Evolutionary conservation across 2,329 filamentous ascomycete genomes (phyloP).

Genomic region (Pseudocercospora macadamiae): DNA sequence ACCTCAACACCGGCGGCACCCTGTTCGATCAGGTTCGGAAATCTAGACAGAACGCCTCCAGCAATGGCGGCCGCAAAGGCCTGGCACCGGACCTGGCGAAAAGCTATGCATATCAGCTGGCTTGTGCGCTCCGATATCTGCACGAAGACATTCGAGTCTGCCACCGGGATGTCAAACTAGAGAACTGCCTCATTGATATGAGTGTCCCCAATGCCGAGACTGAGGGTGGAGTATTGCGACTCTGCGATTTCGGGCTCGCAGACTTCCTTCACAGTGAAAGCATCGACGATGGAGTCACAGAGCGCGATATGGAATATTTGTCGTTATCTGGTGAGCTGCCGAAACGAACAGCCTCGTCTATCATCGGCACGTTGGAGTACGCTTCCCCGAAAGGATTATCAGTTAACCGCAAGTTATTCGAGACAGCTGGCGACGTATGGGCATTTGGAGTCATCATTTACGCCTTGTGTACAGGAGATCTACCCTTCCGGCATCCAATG

Average conservation of each 20-base stretch:
- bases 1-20: slow-evolving; percentile 65
- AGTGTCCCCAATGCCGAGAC: slow-evolving; percentile 50
- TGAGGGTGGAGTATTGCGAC: slow-evolving; percentile 59
- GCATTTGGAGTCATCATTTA: slow-evolving; percentile 67
- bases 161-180: slow-evolving; percentile 70
- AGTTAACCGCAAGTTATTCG: slow-evolving; percentile 46
- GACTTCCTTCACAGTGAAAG: slow-evolving; percentile 64
- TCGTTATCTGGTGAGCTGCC: slow-evolving; percentile 25
- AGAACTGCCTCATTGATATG: slow-evolving; percentile 67
- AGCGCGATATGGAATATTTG: slow-evolving; percentile 17
- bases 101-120: slow-evolving; percentile 65
- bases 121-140: slow-evolving; percentile 66
- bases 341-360: slow-evolving; percentile 40
- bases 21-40: slow-evolving; percentile 65
- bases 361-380: slow-evolving; percentile 64
- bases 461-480: slow-evolving; percentile 61
- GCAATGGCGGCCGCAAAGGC: slow-evolving; percentile 39
- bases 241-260: slow-evolving; percentile 72
- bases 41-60: slow-evolving; percentile 45
- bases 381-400: slow-evolving; percentile 54
- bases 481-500: slow-evolving; percentile 66
- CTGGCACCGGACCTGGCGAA: slow-evolving; percentile 57
- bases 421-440: slow-evolving; percentile 67
- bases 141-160: slow-evolving; percentile 69
- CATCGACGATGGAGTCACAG: slow-evolving; percentile 23